A percentile compares a stretch with the other conserved stretches of the same genome.
phyloP scores from a whole-genome alignment of 1,284 basidiomycete genomes.

The Ceratobasidium sp. region DNA sequence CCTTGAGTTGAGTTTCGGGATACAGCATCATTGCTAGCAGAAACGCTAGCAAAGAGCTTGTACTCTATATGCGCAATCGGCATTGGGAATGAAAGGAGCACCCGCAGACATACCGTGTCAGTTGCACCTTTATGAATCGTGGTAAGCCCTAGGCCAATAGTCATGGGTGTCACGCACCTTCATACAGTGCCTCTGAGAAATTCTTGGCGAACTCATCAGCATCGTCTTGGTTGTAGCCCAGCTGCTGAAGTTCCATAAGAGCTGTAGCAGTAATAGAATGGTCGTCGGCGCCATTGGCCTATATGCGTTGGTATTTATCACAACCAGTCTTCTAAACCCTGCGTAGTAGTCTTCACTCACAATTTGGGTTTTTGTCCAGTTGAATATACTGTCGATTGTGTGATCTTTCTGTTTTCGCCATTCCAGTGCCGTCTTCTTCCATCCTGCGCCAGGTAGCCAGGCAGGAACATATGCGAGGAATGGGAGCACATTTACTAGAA shows the following conservation, averaged over 20 bases:
- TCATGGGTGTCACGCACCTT: neutral
- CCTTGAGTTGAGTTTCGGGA: constrained; percentile 42
- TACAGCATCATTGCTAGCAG: constrained; percentile 39
- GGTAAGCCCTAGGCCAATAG: neutral
- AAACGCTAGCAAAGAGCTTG: constrained; percentile 31
- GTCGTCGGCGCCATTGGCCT: constrained; percentile 4
- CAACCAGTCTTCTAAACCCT: neutral
- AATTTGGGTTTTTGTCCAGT: constrained; percentile 17
- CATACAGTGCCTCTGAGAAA: neutral
- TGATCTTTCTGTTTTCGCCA: constrained; percentile 5
- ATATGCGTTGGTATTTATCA: neutral
- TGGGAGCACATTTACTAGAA: constrained; percentile 17
- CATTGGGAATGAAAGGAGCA: neutral
- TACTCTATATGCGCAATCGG: constrained; percentile 38
- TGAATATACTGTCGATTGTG: neutral
- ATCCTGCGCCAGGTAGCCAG: constrained; percentile 13
- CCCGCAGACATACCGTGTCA: constrained; percentile 38
- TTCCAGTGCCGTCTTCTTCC: constrained; percentile 15
- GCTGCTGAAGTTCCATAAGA: neutral
- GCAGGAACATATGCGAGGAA: constrained; percentile 4
- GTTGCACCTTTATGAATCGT: constrained; percentile 31
- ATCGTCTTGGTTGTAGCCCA: neutral
- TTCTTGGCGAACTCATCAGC: constrained; percentile 17
- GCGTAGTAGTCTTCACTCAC: neutral
- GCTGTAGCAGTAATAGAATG: constrained; percentile 18